A percentile compares a stretch with the other conserved stretches of the same genome.
These are phyloP conservation scores for Phytophthora fragariae DNA, from an alignment of 352 stramenopile species.

Conservation along the genomic window DNA sequence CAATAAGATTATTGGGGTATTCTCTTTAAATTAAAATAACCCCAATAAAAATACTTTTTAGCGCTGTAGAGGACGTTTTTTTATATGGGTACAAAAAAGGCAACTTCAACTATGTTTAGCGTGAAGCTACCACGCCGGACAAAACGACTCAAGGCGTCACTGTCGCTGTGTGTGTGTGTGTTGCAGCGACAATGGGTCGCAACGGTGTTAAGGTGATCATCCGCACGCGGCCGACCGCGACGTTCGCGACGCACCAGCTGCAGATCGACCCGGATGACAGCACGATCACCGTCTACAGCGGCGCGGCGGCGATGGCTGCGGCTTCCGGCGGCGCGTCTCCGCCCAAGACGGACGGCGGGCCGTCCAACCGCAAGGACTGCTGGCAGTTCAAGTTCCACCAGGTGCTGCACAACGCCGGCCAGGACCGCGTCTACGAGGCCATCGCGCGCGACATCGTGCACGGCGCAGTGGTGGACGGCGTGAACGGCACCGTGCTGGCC, in stretches of 20 bases:
- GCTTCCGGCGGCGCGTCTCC: constrained; percentile 29
- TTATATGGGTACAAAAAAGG: too few relatives aligned
- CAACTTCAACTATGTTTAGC: too few relatives aligned
- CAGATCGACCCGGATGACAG: constrained; percentile 84
- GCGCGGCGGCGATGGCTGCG: constrained; percentile 13
- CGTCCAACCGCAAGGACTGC: constrained; percentile 83
- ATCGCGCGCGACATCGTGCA: constrained; percentile 91
- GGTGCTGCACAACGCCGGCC: constrained; percentile 91
- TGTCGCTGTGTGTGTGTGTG: too few relatives aligned
- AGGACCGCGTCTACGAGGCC: constrained; percentile 92
- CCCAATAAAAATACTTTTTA: too few relatives aligned
- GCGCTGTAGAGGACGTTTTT: too few relatives aligned
- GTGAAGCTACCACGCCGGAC: too few relatives aligned
- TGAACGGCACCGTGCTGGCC: constrained; percentile 90
- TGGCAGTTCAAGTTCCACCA: constrained; percentile 94
- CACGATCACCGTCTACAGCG: constrained; percentile 67
- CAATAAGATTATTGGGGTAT: too few relatives aligned
- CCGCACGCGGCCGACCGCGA: neutral
- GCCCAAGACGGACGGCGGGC: constrained; percentile 39
- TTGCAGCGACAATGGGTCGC: too few relatives aligned
- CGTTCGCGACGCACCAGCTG: constrained; percentile 34
- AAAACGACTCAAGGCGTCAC: too few relatives aligned
- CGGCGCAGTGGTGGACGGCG: constrained; percentile 85
- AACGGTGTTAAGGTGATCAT: too few relatives aligned
- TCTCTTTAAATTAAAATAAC: too few relatives aligned